Evolutionary conservation across 2,329 filamentous ascomycete genomes (phyloP), one percentile per base, ranked within the genome.

Genomic region (Moelleriella libera): DNA sequence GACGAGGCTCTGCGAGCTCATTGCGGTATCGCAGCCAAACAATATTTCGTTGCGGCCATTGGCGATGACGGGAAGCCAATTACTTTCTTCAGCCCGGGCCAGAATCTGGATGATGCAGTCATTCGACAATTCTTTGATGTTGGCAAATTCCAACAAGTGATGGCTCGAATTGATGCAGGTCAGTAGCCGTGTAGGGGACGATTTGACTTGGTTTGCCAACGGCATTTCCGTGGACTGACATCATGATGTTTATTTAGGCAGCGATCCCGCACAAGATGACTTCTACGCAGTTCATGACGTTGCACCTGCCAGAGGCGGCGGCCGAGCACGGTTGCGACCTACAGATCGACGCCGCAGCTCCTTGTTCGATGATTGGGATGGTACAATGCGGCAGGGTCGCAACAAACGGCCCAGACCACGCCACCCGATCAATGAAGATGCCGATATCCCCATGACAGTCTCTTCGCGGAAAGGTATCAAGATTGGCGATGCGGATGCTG

Each of bases 1-100:
- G 68, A 69, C 34, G 66, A 69, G 50, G 74, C 71, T 30, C 60
- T 80, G 9, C 65, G 70, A 12, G 68, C 74, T 45, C 64, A 73
- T 41, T 78, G 74, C 52, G 66, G 68, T 39, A 74, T 79, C 43
- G 67, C 70, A 2, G 69, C 68, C 9, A 66, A 68, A 46, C 63
- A 64, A 50, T 79, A 72, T 55, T 77, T 79, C 52, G 63, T 79
- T 34, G 73, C 70, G 9, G 68, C 68, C 2, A 61, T 75, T 41
- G 62, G 67, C 37, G 70, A 75, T 30, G 70, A 74, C 49, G 71
- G 71, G 21, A 63, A 65, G 12, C 55, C 65, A 2, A 63, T 66
- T 48, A 72, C 66, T 4, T 74, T 72, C 47, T 64, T 68, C 3
- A 70, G 69, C 3, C 69, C 71, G 1, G 61, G 64, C 12, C 58